These are phyloP conservation scores for Leccinellum rugosiceps DNA, from an alignment of 768 basidiomycete genomes.

Conservation along the genomic window DNA sequence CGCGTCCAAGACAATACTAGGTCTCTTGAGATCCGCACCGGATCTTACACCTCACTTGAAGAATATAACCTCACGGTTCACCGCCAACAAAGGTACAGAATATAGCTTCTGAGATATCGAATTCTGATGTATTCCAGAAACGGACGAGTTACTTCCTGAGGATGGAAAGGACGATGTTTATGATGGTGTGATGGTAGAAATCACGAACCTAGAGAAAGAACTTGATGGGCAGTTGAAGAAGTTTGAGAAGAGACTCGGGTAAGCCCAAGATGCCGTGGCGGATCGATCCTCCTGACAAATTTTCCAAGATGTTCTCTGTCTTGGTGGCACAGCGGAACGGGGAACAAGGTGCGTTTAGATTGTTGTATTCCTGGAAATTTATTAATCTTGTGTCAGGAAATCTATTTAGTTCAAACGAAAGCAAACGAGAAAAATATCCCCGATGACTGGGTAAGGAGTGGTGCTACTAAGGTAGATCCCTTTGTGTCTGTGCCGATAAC, in stretches of 20 bases:
- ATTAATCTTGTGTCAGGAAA: slow-evolving; percentile 56
- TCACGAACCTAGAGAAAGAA: slow-evolving; percentile 62
- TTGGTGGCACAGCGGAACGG: slow-evolving; percentile 77
- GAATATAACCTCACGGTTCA: slow-evolving; percentile 68
- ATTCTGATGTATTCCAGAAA: slow-evolving; percentile 41
- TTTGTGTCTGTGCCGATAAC: background rate
- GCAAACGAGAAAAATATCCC: slow-evolving; percentile 64
- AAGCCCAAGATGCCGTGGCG: slow-evolving; percentile 6
- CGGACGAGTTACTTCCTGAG: slow-evolving; percentile 71
- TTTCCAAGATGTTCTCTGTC: slow-evolving; percentile 44
- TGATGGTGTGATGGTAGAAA: slow-evolving; percentile 73
- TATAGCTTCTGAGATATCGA: slow-evolving; percentile 5
- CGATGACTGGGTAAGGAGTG: slow-evolving; percentile 76
- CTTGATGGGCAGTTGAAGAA: slow-evolving; percentile 67
- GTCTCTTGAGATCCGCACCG: slow-evolving; percentile 76
- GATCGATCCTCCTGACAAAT: slow-evolving; percentile 15
- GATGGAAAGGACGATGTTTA: slow-evolving; percentile 86
- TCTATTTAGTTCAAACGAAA: slow-evolving; percentile 81
- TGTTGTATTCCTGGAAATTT: background rate
- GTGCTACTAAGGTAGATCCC: slow-evolving; percentile 67
- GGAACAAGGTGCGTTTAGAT: slow-evolving; percentile 61
- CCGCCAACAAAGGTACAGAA: slow-evolving; percentile 52
- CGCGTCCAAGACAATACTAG: slow-evolving; percentile 70
- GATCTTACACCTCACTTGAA: slow-evolving; percentile 71
- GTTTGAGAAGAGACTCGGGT: slow-evolving; percentile 70